Conservation (phyloP, 371 early-diverging fungal genomes). For the Syncephalastrum racemosum region DNA sequence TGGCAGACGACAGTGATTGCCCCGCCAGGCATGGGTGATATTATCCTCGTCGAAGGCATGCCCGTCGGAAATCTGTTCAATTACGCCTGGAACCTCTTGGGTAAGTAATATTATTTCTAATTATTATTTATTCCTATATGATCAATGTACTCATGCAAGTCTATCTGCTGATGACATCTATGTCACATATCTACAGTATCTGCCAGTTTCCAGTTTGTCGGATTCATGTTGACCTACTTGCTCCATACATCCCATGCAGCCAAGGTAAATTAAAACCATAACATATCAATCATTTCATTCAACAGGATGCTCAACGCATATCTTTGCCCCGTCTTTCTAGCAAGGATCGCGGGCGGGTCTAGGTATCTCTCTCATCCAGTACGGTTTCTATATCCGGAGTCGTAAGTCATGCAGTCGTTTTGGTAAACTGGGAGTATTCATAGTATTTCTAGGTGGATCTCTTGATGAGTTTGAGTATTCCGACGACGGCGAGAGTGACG, state of each 20-base stretch:
- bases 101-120: constrained; percentile 28
- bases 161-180: not conserved
- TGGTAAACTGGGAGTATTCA: not conserved
- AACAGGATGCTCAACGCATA: not conserved
- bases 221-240: constrained; percentile 70
- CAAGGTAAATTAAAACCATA: constrained; percentile 36
- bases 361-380: constrained; percentile 57
- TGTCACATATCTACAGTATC: constrained; percentile 43
- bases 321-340: constrained; percentile 26
- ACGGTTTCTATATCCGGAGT: constrained; percentile 55
- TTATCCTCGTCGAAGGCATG: constrained; percentile 62
- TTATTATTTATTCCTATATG: no score
- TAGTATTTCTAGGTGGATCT: constrained; percentile 43
- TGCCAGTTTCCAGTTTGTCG: constrained; percentile 70
- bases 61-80: constrained; percentile 61
- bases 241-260: constrained; percentile 63
- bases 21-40: constrained; percentile 56
- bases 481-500: constrained; percentile 21
- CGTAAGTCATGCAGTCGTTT: constrained; percentile 23
- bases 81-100: constrained; percentile 63
- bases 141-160: not conserved
- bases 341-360: constrained; percentile 62
- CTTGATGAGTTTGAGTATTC: constrained; percentile 38
- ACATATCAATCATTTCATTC: not conserved
- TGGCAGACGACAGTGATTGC: constrained; percentile 62